Evolutionary conservation across 176 grass and related monocot species (phyloP).

Genomic region (Eleusine coracana): DNA sequence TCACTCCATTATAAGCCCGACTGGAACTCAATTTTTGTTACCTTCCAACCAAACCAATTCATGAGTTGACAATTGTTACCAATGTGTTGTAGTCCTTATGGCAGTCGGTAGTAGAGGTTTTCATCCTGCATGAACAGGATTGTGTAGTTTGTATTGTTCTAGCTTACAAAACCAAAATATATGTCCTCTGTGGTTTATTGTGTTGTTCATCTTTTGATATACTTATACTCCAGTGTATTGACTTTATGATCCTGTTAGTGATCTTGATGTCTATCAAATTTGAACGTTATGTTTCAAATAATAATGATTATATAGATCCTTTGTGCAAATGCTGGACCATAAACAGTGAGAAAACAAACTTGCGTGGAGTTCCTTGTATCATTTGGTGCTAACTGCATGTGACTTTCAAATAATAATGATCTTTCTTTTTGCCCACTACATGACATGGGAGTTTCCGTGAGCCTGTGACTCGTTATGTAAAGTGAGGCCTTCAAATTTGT

Average conservation of each 20-base stretch:
- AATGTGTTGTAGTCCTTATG: not conserved
- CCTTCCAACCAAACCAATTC: conserved; percentile 29
- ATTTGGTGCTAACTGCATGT: not conserved
- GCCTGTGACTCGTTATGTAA: not conserved
- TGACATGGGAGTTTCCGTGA: not conserved
- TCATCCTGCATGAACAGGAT: conserved; percentile 21
- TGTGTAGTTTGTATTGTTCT: conserved; percentile 38
- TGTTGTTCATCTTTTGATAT: conserved; percentile 30
- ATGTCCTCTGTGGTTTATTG: not conserved
- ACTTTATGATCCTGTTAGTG: not conserved
- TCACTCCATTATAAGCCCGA: not conserved
- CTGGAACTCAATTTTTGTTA: conserved; percentile 17
- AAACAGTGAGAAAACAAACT: not conserved
- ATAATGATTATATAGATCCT: conserved; percentile 26
- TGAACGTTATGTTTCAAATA: not conserved
- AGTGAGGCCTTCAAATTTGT: not conserved
- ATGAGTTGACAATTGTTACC: not conserved
- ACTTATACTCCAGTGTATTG: not conserved
- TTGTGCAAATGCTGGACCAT: not conserved
- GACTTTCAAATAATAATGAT: not conserved
- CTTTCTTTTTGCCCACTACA: no score
- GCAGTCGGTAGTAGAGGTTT: conserved; percentile 18
- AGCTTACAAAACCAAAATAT: conserved; percentile 24
- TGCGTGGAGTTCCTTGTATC: not conserved
- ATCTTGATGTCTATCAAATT: not conserved